Base-by-base conservation (phyloP, 768 basidiomycete genomes). In the Cystobasidium onofrii region DNA sequence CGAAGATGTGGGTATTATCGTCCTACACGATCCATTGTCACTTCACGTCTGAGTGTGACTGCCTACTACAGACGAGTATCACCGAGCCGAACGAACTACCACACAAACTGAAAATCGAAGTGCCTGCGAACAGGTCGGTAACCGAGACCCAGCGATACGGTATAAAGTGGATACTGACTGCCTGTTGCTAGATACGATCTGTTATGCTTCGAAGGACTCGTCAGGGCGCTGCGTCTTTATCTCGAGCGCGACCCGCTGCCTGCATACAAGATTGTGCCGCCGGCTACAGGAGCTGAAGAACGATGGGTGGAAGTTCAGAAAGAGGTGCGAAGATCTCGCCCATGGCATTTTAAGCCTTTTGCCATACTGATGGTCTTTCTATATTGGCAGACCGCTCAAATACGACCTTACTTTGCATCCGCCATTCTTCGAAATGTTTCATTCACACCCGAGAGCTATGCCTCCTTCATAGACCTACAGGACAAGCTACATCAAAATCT, bases 401-500 rank as follows among this genome's bases (percentile, higher is more conserved):
- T 98, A 77, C 87, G 96, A 76, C 94, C 94, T 0, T 88, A 87
- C 82, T 93, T 97, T 78, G 92, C 92, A 4, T 89, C 89, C 71
- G 94, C 93, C 12, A 84, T 98, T 73, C 85, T 99, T 60, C 90
- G 96, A 76, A 90, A 94, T 78, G 83, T 97, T 79, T 88, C 87
- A 77, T 94, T 99, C 83, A 91, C 90, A 33, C 87, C 87, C 52
- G 85, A 86, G 64, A 92, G 91, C 44, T 98, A 98, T 80, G 90
- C 89, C 29, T 93, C 91, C 75, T 98, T 99, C 86, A 95, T 99
- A 78, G 96, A 98, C 80, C 84, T 99, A n/a, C 96, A 99, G 83
- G 96, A 99, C 80, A 99, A 98, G 82, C 85, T 99, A 63, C 96
- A 99, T 80, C 90, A 94, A 79, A 99, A 99, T 81, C 86, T 99